Evolutionary conservation across 176 grass and related monocot species (phyloP), one percentile per base, ranked within the genome.

Genomic region (Hsuehochloa calcarea): DNA sequence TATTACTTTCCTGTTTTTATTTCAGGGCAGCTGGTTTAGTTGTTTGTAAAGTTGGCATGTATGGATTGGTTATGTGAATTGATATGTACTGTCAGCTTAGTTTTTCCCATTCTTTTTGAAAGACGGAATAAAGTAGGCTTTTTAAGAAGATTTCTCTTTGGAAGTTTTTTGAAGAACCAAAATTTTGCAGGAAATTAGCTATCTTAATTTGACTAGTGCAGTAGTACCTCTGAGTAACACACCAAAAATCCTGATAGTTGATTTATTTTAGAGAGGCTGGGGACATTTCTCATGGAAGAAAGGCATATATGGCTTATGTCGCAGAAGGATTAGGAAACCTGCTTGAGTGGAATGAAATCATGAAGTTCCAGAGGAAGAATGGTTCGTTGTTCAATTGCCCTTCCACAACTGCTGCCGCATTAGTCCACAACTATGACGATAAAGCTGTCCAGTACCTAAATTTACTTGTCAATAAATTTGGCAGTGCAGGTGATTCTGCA

Each of bases 341-440:
- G 17, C 52, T 88, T 12, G 88, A 95, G 6, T 91, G 84, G 87
- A 78, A 85, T 82, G 82, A 94, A 76, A 39, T 82, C 78, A 85
- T 87, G 79, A 93, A 80, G 77, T 95, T 88, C 70, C 92, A 93
- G 61, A 91, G 85, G 75, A 84, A 89, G 69, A 94, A 97, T 78
- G 92, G 92, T 29, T 95, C 95, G 7, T 23, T 97, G 23, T 90
- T 97, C 66, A 90, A 88, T 63, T 93, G 87, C 74, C 92, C 91
- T 84, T 91, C 90, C 15, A 64, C 91, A 70, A 93, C 95, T 35
- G 89, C 92, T 80, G 82, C 34, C 77, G 58, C 85, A 51, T 52
- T 95, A 83, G 43, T 77, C 41, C 79, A 93, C 29, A 22, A 44
- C 26, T 72, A 90, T 81, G 80, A 90, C 72, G 52, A 77, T 72